Percentiles rank a stretch among this genome's conserved stretches.
Conservation (phyloP, 1,284 basidiomycete species). For the Rhodotorula sp. region DNA sequence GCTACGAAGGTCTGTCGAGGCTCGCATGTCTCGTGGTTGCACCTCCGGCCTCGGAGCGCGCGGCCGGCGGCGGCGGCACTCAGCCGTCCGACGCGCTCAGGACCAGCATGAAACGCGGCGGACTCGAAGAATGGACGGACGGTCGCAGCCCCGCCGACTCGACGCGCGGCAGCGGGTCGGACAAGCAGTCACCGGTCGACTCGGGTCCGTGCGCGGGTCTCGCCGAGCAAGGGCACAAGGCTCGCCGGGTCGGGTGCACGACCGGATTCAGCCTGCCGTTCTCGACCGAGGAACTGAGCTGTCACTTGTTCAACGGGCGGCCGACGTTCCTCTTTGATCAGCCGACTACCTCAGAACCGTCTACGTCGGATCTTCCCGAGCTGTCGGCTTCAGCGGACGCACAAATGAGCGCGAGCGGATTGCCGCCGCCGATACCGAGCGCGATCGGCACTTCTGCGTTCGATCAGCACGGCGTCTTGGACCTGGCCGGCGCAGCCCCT, state of each 20-base stretch:
- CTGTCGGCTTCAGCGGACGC: not conserved
- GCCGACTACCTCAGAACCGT: not conserved
- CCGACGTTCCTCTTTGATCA: constrained; percentile 18
- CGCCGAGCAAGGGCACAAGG: constrained; percentile 3
- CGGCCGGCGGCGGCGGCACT: not conserved
- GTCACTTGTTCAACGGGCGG: constrained; percentile 23
- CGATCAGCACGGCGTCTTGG: no score
- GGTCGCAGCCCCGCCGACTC: constrained; percentile 15
- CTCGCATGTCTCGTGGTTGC: constrained; percentile 1
- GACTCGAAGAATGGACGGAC: constrained; percentile 15
- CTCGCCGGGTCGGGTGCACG: constrained; percentile 1
- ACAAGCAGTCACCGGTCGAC: constrained; percentile 18
- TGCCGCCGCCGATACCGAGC: not conserved
- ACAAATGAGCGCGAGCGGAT: not conserved
- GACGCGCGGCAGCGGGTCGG: not conserved
- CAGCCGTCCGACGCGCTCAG: not conserved
- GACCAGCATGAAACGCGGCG: constrained; percentile 11
- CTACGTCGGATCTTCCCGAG: not conserved
- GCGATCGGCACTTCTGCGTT: not conserved
- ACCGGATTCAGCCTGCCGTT: constrained; percentile 8
- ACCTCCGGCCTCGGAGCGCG: not conserved
- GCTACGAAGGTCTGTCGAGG: constrained; percentile 6
- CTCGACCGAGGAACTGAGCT: constrained; percentile 29
- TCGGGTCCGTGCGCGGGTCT: not conserved
- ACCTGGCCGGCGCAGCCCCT: no score